Evolutionary conservation across 441 rosid genomes (phyloP).

Genomic region (Croton setiger): DNA sequence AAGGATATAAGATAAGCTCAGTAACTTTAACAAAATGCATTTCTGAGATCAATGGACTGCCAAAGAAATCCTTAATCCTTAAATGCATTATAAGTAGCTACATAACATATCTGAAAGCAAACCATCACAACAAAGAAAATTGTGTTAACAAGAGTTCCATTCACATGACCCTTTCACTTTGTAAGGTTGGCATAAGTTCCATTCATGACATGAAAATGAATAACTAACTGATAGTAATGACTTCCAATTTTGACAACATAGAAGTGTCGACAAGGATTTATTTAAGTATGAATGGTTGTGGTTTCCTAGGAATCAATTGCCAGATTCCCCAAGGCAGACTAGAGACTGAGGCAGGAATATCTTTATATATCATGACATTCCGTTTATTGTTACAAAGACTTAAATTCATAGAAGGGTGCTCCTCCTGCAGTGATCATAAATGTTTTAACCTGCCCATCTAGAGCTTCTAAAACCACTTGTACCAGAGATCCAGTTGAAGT

Average conservation of each 20-base stretch:
- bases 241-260: neutral
- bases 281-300: neutral
- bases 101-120: neutral
- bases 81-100: neutral
- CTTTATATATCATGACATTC: neutral
- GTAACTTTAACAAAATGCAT: constrained; percentile 4
- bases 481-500: neutral
- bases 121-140: neutral
- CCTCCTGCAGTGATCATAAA: neutral
- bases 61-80: neutral
- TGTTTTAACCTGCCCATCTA: neutral
- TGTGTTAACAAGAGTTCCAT: neutral
- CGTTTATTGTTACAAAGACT: neutral
- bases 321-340: neutral
- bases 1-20: neutral
- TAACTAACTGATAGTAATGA: neutral
- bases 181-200: neutral
- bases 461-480: neutral
- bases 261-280: neutral
- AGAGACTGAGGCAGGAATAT: neutral
- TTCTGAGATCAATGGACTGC: neutral
- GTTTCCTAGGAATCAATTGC: neutral
- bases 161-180: neutral
- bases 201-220: neutral
- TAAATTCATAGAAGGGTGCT: neutral